phyloP scores from a whole-genome alignment of 2,329 filamentous ascomycete genomes.

The Sclerotinia nivalis region DNA sequence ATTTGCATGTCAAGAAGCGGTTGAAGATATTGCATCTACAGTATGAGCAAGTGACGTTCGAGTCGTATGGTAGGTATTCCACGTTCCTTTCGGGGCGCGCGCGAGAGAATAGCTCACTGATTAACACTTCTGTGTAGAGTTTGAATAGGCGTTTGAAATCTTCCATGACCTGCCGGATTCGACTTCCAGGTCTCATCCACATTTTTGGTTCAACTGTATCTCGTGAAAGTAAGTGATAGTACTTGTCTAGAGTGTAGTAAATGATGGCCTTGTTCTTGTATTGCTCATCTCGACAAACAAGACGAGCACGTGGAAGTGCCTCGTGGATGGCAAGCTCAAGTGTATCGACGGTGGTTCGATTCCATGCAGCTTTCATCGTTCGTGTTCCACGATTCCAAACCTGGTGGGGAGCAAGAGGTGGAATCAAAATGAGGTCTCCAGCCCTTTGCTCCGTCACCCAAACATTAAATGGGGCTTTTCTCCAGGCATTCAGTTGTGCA shows the following conservation, averaged over 20 bases:
- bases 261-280: constrained; percentile 98
- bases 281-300: constrained; percentile 95
- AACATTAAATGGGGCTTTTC: constrained; percentile 87
- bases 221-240: constrained; percentile 61
- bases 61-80: constrained; percentile 80
- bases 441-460: constrained; percentile 89
- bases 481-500: constrained; percentile 93
- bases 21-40: constrained; percentile 98
- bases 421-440: constrained; percentile 92
- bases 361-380: constrained; percentile 98
- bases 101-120: constrained; percentile 82
- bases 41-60: constrained; percentile 92
- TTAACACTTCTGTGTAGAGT: constrained; percentile 74
- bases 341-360: constrained; percentile 89
- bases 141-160: constrained; percentile 82
- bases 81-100: constrained; percentile 63
- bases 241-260: constrained; percentile 83
- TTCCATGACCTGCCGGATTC: constrained; percentile 69
- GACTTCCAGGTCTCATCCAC: constrained; percentile 38
- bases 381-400: constrained; percentile 97
- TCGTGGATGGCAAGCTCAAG: constrained; percentile 83
- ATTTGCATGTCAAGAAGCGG: constrained; percentile 87
- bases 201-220: constrained; percentile 49
- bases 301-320: constrained; percentile 81
- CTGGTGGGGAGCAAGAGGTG: constrained; percentile 90